Evolutionary conservation across 306 rosid genomes (phyloP), one percentile per base, ranked within the genome.

Genomic region (Fragaria nilgerrensis): DNA sequence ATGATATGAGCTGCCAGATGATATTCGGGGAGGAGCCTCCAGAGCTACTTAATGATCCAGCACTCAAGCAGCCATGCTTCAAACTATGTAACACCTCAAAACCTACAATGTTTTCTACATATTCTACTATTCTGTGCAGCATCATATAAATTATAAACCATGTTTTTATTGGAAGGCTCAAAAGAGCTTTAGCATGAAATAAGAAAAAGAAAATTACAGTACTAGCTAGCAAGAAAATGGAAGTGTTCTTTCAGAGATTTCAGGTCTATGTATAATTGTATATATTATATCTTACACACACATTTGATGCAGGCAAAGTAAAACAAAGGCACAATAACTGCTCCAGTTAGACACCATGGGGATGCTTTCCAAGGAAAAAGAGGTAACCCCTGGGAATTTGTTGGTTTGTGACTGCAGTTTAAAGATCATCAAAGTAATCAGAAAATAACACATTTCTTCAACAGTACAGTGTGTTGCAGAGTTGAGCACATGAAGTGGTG

Each of bases 1-100:
- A 92, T 67, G 99, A 96, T 79, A 88, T 92, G 98, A 96, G 99
- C 72, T 96, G 99, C 63, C 90, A 96, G 87, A 96, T 96, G 99
- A 82, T 88, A 79, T 96, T 88, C 85, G 99, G 99, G 17, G 85
- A 87, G 88, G 93, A 96, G 11, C 94, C 99, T 75, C 93, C 96
- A 5, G 85, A 86, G 75, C 48, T 80, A 76, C 39, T 66, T 23
- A 89, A 91, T 65, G 99, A 96, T 86, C 97, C 98, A 78, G 97
- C 89, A 71, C 86, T 92, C 47, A 88, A 88, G 87, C 97, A 93
- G 83, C 99, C 98, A 22, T 96, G 99, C 86, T 96, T 82, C 78
- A 89, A 86, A 83, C 82, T 82, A 80, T 93, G 99, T 96, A 90
- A 88, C 78, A 13, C 78, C 66, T 74, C 41, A 47, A 62, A 34